Base-by-base conservation (phyloP, 2,329 filamentous ascomycete genomes). In the Botryotinia convoluta region DNA sequence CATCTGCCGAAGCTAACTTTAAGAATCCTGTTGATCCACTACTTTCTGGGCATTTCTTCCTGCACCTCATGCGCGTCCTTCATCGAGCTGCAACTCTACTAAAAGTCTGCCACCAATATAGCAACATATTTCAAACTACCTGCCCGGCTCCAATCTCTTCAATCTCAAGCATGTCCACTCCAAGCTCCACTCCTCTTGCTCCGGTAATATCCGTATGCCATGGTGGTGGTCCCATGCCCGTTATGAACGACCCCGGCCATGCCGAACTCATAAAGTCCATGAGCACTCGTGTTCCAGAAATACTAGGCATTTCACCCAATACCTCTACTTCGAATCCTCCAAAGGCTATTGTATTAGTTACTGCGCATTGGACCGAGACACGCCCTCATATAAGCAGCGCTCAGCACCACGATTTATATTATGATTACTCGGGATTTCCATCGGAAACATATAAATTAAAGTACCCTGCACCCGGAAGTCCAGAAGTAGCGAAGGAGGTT, bases 301-400 rank as follows among this genome's bases (percentile, higher is more conserved):
- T 90, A 69, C 84, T 91, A 64, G 83, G 84, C 75, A 84, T 91
- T 3, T 83, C 84, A 57, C 87, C 87, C 0, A 79, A 85, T 1
- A 81, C 85, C 1, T 83, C 85, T 20, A 69, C 8, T n/a, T 20
- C 45, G 16, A 60, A n/a, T 26, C 39, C 51, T 6, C 92, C 92
- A 2, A 90, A 88, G 75, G 92, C 91, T 2, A 86, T 94, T 26
- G 89, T 94, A 1, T 90, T 94, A 39, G 91, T 95, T 80, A 93
- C 92, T 0, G 92, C 91, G 1, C 92, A 95, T 81, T 94, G 92
- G 92, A 90, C 86, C 84, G 0, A 82, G 82, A 16, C 88, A 86
- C 37, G 88, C 14, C 87, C 88, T 1, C 85, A 83, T 60, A 85
- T 91, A 73, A 87, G 86, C 20, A 87, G 85, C 4, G 85, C 78